A percentile compares a stretch with the other conserved stretches of the same genome.
Conservation (phyloP, 1,284 basidiomycete species). For the Ganoderma multipileum region DNA sequence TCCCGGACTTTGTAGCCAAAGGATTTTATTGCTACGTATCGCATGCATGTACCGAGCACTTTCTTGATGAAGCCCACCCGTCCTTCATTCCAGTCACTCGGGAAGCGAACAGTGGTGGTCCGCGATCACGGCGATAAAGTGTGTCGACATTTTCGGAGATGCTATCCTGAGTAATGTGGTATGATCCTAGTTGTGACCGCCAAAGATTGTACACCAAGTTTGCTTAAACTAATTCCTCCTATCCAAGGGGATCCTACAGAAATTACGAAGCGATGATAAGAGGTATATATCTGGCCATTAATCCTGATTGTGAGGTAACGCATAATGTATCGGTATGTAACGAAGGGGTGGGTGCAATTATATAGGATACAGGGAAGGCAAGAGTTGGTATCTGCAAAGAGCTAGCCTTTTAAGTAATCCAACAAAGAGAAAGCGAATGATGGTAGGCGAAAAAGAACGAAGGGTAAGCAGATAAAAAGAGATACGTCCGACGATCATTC, state of each 20-base stretch:
- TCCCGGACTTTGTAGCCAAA: not conserved
- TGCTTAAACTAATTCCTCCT: conserved; percentile 19
- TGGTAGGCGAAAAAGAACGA: conserved; percentile 3
- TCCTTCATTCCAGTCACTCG: not conserved
- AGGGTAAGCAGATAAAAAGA: conserved; percentile 9
- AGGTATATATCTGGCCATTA: conserved; percentile 20
- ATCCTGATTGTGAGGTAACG: conserved; percentile 26
- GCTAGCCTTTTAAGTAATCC: conserved; percentile 40
- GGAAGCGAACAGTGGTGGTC: not conserved
- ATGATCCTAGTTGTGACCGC: not conserved
- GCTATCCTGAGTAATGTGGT: not conserved
- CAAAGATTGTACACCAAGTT: conserved; percentile 25
- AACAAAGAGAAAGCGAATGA: conserved; percentile 34
- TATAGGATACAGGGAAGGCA: conserved; percentile 29
- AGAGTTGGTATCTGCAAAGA: conserved; percentile 38
- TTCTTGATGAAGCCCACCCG: not conserved
- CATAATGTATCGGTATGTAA: conserved; percentile 24
- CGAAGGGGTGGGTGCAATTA: conserved; percentile 18
- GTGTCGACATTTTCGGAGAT: conserved; percentile 1
- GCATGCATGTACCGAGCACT: conserved; percentile 3
- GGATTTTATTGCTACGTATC: not conserved
- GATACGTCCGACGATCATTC: conserved; percentile 28
- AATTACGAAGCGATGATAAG: conserved; percentile 26
- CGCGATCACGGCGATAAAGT: not conserved
- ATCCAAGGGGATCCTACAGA: conserved; percentile 25